Conservation (phyloP, 2,329 filamentous ascomycete species). For the Pseudocercospora fijiensis region DNA sequence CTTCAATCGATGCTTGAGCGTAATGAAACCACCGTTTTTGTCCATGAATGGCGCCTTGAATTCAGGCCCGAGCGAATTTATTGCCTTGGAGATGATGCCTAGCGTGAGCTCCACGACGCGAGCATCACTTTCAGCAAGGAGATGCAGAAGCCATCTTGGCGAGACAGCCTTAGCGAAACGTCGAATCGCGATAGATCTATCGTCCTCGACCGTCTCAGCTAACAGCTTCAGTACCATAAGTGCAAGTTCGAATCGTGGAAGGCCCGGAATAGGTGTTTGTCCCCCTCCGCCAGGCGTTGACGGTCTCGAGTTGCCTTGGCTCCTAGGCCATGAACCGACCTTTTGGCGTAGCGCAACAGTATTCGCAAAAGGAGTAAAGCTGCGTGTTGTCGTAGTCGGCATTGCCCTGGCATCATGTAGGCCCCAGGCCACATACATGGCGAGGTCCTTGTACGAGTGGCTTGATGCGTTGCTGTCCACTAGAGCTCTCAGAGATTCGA, state of each 20-base stretch:
- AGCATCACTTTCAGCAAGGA: conserved; percentile 81
- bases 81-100: conserved; percentile 78
- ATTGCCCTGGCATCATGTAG: conserved; percentile 63
- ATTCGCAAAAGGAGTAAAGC: conserved; percentile 33
- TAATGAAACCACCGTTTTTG: conserved; percentile 83
- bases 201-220: conserved; percentile 29
- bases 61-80: conserved; percentile 75
- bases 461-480: conserved; percentile 78
- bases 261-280: conserved; percentile 11
- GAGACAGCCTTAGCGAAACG: conserved; percentile 94
- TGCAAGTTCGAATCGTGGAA: conserved; percentile 34
- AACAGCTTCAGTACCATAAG: conserved; percentile 33
- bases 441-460: conserved; percentile 80
- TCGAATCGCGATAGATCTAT: conserved; percentile 29
- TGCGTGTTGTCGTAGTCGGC: conserved; percentile 26
- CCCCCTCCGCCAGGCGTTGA: conserved; percentile 29
- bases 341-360: conserved; percentile 32
- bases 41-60: conserved; percentile 84
- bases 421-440: conserved; percentile 89
- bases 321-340: conserved; percentile 32
- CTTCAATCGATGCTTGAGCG: conserved; percentile 78
- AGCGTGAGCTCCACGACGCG: conserved; percentile 77
- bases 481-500: conserved; percentile 74
- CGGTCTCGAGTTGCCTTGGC: conserved; percentile 27
- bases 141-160: conserved; percentile 76